These are phyloP conservation scores for Streptanthus diversifolius DNA, from an alignment of 345 rosid genomes.

Conservation along the genomic window DNA sequence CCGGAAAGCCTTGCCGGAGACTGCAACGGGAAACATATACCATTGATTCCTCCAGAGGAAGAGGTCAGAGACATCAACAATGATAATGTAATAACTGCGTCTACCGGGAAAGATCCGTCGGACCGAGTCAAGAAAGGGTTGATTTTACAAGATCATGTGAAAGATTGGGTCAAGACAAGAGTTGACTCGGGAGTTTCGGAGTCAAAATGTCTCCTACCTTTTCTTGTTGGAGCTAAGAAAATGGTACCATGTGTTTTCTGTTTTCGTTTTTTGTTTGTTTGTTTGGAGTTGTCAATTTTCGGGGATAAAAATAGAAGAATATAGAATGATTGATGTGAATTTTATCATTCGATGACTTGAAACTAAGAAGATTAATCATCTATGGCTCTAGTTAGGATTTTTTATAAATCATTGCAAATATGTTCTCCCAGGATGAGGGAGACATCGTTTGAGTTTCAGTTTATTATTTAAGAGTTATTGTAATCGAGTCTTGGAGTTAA, in stretches of 20 bases:
- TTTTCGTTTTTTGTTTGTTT: not conserved
- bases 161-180: conserved; percentile 49
- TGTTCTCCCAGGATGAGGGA: not conserved
- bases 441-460: not conserved
- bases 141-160: conserved; percentile 42
- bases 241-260: conserved; percentile 37
- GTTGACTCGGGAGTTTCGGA: conserved; percentile 44
- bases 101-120: conserved; percentile 14
- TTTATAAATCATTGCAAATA: not conserved
- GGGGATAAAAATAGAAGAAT: too few relatives aligned
- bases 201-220: conserved; percentile 59
- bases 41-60: conserved; percentile 8
- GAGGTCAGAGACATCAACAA: not conserved
- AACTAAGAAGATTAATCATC: not conserved
- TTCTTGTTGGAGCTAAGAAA: conserved; percentile 66
- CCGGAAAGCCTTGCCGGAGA: conserved; percentile 32
- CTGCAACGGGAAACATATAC: conserved; percentile 17
- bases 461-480: not conserved
- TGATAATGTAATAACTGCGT: conserved; percentile 23
- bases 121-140: conserved; percentile 31
- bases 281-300: not conserved
- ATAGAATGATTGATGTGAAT: not conserved
- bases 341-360: not conserved
- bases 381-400: not conserved
- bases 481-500: not conserved